Base-by-base conservation (phyloP, 202 grass and related monocot species). In the Brachypodium distachyon region DNA sequence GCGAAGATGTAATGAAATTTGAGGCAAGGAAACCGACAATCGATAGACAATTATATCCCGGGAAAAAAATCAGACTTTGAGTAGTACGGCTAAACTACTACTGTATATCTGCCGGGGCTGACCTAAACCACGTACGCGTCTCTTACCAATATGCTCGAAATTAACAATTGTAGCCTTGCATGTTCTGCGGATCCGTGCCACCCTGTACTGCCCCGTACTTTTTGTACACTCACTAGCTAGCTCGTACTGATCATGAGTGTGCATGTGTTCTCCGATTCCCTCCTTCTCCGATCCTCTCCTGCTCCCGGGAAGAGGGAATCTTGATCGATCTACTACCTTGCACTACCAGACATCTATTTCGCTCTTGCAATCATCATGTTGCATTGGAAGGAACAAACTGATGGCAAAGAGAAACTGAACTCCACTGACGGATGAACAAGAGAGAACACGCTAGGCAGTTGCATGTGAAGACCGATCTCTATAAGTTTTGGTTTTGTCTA, bases 101-200 rank as follows among this genome's bases (percentile, higher is more conserved):
- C n/a, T n/a, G n/a, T n/a, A n/a, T n/a, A n/a, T n/a, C n/a, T n/a
- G n/a, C n/a, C n/a, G 49, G 25, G 9, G 47, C 73, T 82, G 85
- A 75, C 61, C 64, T 83, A 74, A 29, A 63, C 81, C 40, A 46
- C n/a, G n/a, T n/a, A n/a, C 67, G 61, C 42, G 41, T 6, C 69
- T 62, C 16, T 58, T 43, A 55, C 63, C 80, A 43, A 46, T 29
- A 41, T n/a, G 52, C 61, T 61, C 63, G 57, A 84, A 80, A 52
- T 70, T 62, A 81, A 57, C 17, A 76, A 80, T 65, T 11, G 74
- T 54, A 9, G 76, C 22, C 22, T 33, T 57, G 81, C 86, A 88
- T 80, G 81, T 84, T 88, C 38, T 72, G 47, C 43, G 70, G 70
- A 81, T 65, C 77, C 59, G 71, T 84, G 77, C 76, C 81, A 88